Evolutionary conservation across 2,329 filamentous ascomycete genomes (phyloP), one percentile per base, ranked within the genome.

Genomic region (Colletotrichum chrysophilum): DNA sequence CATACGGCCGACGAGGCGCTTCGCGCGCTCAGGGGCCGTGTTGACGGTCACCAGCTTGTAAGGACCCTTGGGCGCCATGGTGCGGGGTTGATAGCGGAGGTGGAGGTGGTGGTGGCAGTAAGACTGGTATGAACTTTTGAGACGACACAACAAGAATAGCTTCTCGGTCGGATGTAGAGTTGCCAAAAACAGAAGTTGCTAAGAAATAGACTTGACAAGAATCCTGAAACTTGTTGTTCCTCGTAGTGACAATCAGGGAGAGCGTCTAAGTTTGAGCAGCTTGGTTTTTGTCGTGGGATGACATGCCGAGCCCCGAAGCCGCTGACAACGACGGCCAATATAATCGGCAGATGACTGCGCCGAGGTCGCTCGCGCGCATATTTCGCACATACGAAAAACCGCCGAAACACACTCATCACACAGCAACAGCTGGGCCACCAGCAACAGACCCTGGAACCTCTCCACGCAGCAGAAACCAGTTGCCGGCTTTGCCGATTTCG

Each of bases 1-100:
- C 48, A 94, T 83, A 1, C 90, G 88, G 13, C 92, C 92, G 79
- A 93, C 90, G 38, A 94, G 83, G 9, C 86, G 84, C 83, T 91
- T 90, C 38, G 93, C 93, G 71, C 92, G 87, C 77, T 93, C 92
- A 1, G 93, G 92, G 3, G 89, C 91, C 2, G 89, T 93, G 84
- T 94, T 94, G 78, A 94, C 92, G 3, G 92, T 94, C 34, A 94
- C 89, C 14, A 94, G 88, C 79, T 87, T 89, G 84, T 88, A 94
- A 4, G 91, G 91, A 21, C 91, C 91, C 78, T 88, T 87, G 16
- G 88, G 85, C 72, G 82, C 34, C 78, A 79, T 78, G 21, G 60
- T 76, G 61, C 71, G 74, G 71, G 71, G 66, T 61, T 67, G 38
- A 64, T 7, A 1, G 34, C 1, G 26, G 60, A 64, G 32, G 32